phyloP scores from a whole-genome alignment of 192 early-diverging fungal species.

The Physocladia obscura region DNA sequence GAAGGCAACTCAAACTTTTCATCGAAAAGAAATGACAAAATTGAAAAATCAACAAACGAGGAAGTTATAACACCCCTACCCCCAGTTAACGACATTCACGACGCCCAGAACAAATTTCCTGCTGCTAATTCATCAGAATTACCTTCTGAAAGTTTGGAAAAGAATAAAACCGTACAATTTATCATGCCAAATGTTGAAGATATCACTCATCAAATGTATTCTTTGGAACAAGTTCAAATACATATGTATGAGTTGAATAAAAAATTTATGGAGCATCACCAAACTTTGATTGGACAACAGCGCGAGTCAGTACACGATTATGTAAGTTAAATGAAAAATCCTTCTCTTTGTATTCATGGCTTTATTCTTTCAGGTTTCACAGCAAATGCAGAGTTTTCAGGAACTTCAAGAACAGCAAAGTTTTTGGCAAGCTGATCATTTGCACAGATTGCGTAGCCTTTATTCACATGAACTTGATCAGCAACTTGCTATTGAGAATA shows the following conservation, averaged over 20 bases:
- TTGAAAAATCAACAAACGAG: too few relatives aligned
- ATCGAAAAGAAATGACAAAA: too few relatives aligned
- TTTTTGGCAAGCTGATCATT: conserved; percentile 21
- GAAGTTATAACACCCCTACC: too few relatives aligned
- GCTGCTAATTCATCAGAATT: too few relatives aligned
- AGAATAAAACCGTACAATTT: too few relatives aligned
- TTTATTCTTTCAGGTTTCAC: neutral
- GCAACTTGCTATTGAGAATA: conserved; percentile 4
- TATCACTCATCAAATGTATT: conserved; percentile 10
- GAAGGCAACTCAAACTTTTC: too few relatives aligned
- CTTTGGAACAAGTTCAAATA: conserved; percentile 8
- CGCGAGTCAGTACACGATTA: conserved; percentile 8
- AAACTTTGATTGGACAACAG: conserved; percentile 11
- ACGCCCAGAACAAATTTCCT: too few relatives aligned
- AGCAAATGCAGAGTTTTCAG: conserved; percentile 24
- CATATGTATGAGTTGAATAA: conserved; percentile 4
- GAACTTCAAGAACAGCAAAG: conserved; percentile 13
- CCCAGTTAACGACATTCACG: too few relatives aligned
- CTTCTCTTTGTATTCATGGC: neutral
- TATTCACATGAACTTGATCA: conserved; percentile 12
- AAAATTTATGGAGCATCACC: conserved; percentile 16
- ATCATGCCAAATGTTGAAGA: too few relatives aligned
- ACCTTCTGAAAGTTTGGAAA: too few relatives aligned
- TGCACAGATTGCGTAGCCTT: neutral
- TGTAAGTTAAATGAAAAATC: neutral